Evolutionary conservation across 2,329 filamentous ascomycete species (phyloP).

Genomic region (Colletotrichum sp.): DNA sequence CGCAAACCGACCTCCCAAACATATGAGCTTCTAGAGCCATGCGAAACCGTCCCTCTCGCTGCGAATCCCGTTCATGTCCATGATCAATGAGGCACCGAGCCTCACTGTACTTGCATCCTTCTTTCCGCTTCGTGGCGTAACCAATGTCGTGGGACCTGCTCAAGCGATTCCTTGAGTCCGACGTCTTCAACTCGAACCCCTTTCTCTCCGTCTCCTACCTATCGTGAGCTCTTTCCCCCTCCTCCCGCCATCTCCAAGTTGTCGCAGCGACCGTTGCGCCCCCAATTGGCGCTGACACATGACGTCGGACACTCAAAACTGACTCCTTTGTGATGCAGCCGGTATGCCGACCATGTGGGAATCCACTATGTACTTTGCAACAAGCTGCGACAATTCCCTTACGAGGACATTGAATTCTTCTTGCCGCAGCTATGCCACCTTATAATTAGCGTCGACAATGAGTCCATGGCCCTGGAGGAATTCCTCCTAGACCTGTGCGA

Average conservation of each 20-base stretch:
- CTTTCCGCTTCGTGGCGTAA: conserved; percentile 33
- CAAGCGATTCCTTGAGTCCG: conserved; percentile 89
- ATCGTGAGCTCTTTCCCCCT: conserved; percentile 65
- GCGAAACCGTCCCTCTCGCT: conserved; percentile 25
- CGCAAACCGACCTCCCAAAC: background rate
- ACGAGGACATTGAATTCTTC: conserved; percentile 94
- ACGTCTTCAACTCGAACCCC: conserved; percentile 91
- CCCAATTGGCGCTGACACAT: background rate
- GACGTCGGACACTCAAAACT: background rate
- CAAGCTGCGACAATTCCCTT: conserved; percentile 87
- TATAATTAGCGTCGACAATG: conserved; percentile 86
- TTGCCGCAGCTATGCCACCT: conserved; percentile 87
- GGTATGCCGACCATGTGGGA: conserved; percentile 88
- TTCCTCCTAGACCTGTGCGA: conserved; percentile 87
- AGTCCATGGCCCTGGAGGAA: conserved; percentile 90
- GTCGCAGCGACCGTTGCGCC: background rate
- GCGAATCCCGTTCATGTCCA: conserved; percentile 31
- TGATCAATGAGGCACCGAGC: conserved; percentile 42
- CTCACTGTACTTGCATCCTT: conserved; percentile 30
- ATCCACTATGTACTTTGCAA: conserved; percentile 90
- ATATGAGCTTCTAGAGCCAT: conserved; percentile 25
- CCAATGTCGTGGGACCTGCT: conserved; percentile 85
- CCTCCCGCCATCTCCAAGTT: background rate
- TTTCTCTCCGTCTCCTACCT: conserved; percentile 89
- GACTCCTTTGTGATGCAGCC: conserved; percentile 51